Percentiles rank a stretch among this genome's conserved stretches.
phyloP scores from a whole-genome alignment of 352 stramenopile species.

The Phytophthora syringae region DNA sequence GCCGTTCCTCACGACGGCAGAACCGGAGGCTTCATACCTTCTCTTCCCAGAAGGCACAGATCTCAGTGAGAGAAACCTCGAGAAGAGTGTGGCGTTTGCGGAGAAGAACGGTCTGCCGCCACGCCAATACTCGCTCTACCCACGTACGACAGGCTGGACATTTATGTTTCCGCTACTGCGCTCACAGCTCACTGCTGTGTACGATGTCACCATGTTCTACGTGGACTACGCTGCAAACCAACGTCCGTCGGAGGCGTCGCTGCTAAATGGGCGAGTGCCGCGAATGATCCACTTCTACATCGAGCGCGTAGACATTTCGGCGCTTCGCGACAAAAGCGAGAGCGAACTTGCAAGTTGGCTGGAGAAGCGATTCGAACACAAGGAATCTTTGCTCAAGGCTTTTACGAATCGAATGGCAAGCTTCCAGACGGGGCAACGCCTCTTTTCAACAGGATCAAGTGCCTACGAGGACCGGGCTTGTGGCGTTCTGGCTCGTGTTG shows the following conservation, averaged over 20 bases:
- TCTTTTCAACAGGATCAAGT: constrained; percentile 49
- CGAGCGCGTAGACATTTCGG: constrained; percentile 57
- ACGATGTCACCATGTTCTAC: constrained; percentile 88
- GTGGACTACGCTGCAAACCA: constrained; percentile 68
- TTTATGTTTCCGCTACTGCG: constrained; percentile 77
- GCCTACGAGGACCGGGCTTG: constrained; percentile 35
- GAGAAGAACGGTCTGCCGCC: constrained; percentile 48
- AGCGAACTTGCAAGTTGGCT: constrained; percentile 62
- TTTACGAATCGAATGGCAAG: constrained; percentile 65
- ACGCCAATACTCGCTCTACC: constrained; percentile 77
- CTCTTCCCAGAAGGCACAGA: constrained; percentile 88
- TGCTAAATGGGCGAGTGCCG: constrained; percentile 67
- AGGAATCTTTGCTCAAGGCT: constrained; percentile 63
- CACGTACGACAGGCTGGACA: constrained; percentile 75
- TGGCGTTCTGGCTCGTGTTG: constrained; percentile 64
- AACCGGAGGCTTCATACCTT: constrained; percentile 71
- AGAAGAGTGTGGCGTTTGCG: constrained; percentile 68
- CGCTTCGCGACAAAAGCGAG: constrained; percentile 44
- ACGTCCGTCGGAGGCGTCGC: constrained; percentile 68
- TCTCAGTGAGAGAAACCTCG: constrained; percentile 66
- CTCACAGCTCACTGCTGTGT: constrained; percentile 67
- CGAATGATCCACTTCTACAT: constrained; percentile 77
- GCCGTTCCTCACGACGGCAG: constrained; percentile 53
- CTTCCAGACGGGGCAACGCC: constrained; percentile 55
- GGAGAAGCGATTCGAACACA: constrained; percentile 68